phyloP scores from a whole-genome alignment of 306 rosid species.

The Calophaca sinica region DNA sequence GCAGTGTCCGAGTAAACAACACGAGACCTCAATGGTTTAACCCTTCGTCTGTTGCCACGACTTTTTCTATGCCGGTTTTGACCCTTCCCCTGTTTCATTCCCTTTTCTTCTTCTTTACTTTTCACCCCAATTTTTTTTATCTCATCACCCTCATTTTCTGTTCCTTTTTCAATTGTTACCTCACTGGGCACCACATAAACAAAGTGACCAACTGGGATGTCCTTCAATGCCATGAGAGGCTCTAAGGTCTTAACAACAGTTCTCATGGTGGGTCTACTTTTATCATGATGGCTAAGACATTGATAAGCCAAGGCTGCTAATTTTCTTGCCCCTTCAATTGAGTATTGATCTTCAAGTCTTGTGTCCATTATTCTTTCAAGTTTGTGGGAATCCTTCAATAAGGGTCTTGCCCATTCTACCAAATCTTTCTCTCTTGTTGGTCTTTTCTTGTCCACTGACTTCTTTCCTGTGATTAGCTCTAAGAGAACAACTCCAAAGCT shows the following conservation, averaged over 20 bases:
- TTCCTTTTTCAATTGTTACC: constrained; percentile 15
- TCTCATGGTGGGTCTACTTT: constrained; percentile 78
- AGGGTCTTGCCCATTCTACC: constrained; percentile 88
- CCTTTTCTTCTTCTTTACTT: constrained; percentile 3
- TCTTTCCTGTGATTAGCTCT: constrained; percentile 78
- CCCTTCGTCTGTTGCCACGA: constrained; percentile 47
- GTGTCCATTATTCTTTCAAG: constrained; percentile 81
- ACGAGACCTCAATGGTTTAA: constrained; percentile 55
- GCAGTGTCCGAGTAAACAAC: constrained; percentile 77
- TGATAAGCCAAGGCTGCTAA: constrained; percentile 73
- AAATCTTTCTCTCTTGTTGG: constrained; percentile 73
- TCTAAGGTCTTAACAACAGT: constrained; percentile 77
- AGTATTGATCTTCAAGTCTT: constrained; percentile 81
- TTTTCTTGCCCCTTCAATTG: constrained; percentile 71
- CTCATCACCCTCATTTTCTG: constrained; percentile 27
- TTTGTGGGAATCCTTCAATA: constrained; percentile 65
- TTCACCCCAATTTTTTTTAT: constrained; percentile 33
- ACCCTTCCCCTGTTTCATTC: constrained; percentile 37
- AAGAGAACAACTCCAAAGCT: constrained; percentile 89
- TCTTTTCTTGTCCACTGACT: constrained; percentile 75
- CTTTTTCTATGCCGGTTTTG: constrained; percentile 47
- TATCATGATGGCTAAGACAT: constrained; percentile 74
- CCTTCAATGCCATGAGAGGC: constrained; percentile 63
- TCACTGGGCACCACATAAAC: constrained; percentile 75
- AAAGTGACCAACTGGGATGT: constrained; percentile 74